Conservation (phyloP, 352 stramenopile genomes). For the Albugo laibachii region DNA sequence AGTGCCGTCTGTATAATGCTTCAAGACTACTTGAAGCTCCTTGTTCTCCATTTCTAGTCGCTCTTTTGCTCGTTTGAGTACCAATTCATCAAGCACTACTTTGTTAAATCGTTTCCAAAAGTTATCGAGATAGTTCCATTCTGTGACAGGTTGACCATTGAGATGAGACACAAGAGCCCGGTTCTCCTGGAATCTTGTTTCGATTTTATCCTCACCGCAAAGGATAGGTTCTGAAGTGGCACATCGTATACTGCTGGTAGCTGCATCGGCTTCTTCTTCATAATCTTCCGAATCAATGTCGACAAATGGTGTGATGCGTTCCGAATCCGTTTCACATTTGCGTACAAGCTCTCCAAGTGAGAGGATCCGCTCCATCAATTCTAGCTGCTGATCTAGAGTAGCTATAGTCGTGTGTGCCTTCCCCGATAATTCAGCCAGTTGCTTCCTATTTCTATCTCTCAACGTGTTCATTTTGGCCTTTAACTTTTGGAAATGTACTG, state of each 20-base stretch:
- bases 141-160: conserved; percentile 27
- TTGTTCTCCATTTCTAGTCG: conserved; percentile 75
- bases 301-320: conserved; percentile 82
- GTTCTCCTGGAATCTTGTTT: conserved; percentile 22
- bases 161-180: conserved; percentile 30
- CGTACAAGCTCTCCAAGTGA: conserved; percentile 77
- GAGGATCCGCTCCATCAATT: conserved; percentile 71
- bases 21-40: conserved; percentile 78
- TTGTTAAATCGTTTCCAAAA: conserved; percentile 95
- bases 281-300: conserved; percentile 37
- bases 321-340: conserved; percentile 83
- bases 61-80: conserved; percentile 74
- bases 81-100: conserved; percentile 81
- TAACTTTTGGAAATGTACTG: conserved; percentile 63
- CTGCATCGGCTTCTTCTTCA: conserved; percentile 24
- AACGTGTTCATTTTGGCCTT: conserved; percentile 83
- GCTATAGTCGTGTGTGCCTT: conserved; percentile 57
- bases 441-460: conserved; percentile 59
- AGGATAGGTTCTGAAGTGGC: conserved; percentile 16
- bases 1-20: conserved; percentile 87
- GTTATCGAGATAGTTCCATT: conserved; percentile 73
- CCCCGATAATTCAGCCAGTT: conserved; percentile 63
- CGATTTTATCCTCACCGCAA: conserved; percentile 19
- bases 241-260: conserved; percentile 37
- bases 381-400: conserved; percentile 39